Evolutionary conservation across 257 asterid genomes (phyloP), one percentile per base, ranked within the genome.

Genomic region (Agastache rugosa): DNA sequence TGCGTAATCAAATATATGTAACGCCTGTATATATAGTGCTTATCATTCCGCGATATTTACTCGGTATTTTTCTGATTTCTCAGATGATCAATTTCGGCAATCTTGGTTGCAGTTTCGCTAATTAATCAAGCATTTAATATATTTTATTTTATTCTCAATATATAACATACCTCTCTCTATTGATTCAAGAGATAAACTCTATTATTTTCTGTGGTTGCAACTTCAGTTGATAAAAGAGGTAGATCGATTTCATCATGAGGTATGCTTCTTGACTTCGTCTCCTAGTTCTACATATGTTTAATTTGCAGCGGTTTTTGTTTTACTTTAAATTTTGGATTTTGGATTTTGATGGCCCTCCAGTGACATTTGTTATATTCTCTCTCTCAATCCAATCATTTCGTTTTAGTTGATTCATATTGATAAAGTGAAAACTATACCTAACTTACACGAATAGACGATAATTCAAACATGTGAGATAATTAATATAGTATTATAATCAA

Each of bases 1-100:
- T 48, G 74, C 37, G 10, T 29, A 45, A 77, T 58, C 42, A 8
- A 27, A 17, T 37, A 15, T 23, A 19, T 39, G 56, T 63, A 48
- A 73, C 65, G 72, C 50, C 17, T 54, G 22, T 51, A 19, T 25
- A 35, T 50, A 69, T 55, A n/a, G n/a, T 55, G 34, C 34, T 55
- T 20, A 1, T 12, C 16, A 25, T 58, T 58, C 5, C 29, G 29
- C 29, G 29, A 25, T 25, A 25, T 1, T 25, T 25, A 1, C 2
- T 1, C 29, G 29, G 2, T 25, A 25, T 25, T 25, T 25, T 1
- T 25, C 29, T 25, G 29, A 25, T n/a, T n/a, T n/a, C n/a, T n/a
- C n/a, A n/a, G n/a, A n/a, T n/a, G n/a, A n/a, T n/a, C n/a, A n/a
- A n/a, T n/a, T n/a, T n/a, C n/a, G n/a, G 63, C 66, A 29, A 55